A percentile compares a stretch with the other conserved stretches of the same genome.
These are phyloP conservation scores for Madurella fahalii DNA, from an alignment of 2,329 filamentous ascomycete genomes.

Conservation along the genomic window DNA sequence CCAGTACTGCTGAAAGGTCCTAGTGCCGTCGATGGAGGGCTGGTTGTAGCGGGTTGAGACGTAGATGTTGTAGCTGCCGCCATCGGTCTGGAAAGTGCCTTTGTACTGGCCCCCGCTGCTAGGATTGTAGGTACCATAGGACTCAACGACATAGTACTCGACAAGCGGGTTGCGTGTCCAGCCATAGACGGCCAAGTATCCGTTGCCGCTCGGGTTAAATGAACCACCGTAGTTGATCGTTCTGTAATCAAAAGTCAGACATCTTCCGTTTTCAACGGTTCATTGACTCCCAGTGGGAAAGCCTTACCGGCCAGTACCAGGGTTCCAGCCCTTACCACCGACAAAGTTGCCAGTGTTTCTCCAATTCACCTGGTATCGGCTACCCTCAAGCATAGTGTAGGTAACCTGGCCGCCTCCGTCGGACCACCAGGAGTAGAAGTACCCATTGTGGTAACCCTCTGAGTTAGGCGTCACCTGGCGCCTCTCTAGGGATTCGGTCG, in stretches of 20 bases:
- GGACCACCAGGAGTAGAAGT: slow-evolving; percentile 58
- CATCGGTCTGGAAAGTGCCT: slow-evolving; percentile 33
- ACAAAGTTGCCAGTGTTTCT: slow-evolving; percentile 49
- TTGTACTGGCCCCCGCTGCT: slow-evolving; percentile 29
- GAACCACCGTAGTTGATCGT: slow-evolving; percentile 23
- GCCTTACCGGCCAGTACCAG: slow-evolving; percentile 33
- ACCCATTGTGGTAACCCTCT: slow-evolving; percentile 51
- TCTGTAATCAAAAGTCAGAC: background rate
- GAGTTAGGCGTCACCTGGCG: slow-evolving; percentile 38
- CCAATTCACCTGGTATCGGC: slow-evolving; percentile 49
- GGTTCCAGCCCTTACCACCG: slow-evolving; percentile 54
- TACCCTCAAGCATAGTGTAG: slow-evolving; percentile 50
- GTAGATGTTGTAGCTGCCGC: slow-evolving; percentile 35
- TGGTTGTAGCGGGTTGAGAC: slow-evolving; percentile 34
- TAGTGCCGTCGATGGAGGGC: slow-evolving; percentile 43
- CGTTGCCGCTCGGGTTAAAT: slow-evolving; percentile 24
- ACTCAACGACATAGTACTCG: slow-evolving; percentile 25
- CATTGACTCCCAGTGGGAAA: slow-evolving; percentile 2
- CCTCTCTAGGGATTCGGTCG: slow-evolving; percentile 22
- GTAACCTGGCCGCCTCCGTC: slow-evolving; percentile 46
- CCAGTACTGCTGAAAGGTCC: slow-evolving; percentile 48
- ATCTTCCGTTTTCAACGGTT: slow-evolving; percentile 6
- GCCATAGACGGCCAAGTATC: slow-evolving; percentile 32
- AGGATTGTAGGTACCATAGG: slow-evolving; percentile 40
- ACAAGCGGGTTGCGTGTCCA: slow-evolving; percentile 32